A percentile compares a stretch with the other conserved stretches of the same genome.
Evolutionary conservation across 1,139 yeast species (phyloP).

Genomic region (Entelexis paramagnoliae): DNA sequence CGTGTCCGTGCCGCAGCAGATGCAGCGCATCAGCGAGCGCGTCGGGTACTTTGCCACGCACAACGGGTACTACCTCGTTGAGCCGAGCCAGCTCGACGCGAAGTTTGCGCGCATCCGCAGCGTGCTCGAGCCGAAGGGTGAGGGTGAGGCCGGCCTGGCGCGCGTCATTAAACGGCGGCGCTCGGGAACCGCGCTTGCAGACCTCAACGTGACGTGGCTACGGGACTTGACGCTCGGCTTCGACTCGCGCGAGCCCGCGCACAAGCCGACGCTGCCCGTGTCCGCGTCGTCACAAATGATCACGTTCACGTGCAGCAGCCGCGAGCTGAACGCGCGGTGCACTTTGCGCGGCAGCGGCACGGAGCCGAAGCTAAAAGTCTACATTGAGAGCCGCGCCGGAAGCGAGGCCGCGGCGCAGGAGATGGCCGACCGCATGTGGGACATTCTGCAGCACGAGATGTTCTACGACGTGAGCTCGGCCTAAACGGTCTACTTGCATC

Average conservation of each 20-base stretch:
- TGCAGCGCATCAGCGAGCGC: constrained; percentile 48
- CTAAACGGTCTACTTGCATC: too few species aligned
- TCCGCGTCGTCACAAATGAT: constrained; percentile 79
- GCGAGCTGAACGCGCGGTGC: constrained; percentile 43
- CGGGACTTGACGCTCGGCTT: constrained; percentile 77
- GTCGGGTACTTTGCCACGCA: constrained; percentile 77
- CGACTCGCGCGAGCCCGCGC: constrained; percentile 55
- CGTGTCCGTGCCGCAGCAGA: constrained; percentile 34
- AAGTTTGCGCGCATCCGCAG: constrained; percentile 46
- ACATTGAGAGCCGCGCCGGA: constrained; percentile 63
- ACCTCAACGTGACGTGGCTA: constrained; percentile 43
- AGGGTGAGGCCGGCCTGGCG: background rate
- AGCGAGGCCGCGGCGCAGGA: constrained; percentile 39
- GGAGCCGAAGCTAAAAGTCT: constrained; percentile 87
- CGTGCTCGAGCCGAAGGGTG: background rate
- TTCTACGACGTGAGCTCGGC: constrained; percentile 21
- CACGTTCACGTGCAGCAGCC: constrained; percentile 38
- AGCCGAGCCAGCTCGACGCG: constrained; percentile 40
- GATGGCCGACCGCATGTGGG: constrained; percentile 64
- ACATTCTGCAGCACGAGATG: constrained; percentile 36
- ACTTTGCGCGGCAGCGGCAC: constrained; percentile 95
- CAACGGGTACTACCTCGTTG: constrained; percentile 75
- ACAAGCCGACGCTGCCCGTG: constrained; percentile 55
- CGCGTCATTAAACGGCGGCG: constrained; percentile 6
- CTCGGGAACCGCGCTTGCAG: too few species aligned